These are phyloP conservation scores for Cordyceps javanica DNA, from an alignment of 2,329 filamentous ascomycete species.

Conservation along the genomic window DNA sequence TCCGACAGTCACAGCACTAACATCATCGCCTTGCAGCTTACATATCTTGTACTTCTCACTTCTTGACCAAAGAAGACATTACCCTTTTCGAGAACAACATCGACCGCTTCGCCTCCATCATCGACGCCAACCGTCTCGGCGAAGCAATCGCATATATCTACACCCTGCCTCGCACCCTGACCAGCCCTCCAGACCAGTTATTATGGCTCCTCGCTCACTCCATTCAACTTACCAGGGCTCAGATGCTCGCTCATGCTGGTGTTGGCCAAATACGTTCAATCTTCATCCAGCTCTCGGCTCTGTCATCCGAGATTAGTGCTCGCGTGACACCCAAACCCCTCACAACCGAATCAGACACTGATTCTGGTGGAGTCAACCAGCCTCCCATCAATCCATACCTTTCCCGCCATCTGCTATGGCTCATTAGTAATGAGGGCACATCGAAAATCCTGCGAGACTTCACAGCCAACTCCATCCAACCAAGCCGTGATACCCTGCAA, in stretches of 20 bases:
- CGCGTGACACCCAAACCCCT: slow-evolving; percentile 27
- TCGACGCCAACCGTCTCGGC: slow-evolving; percentile 37
- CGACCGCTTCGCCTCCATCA: slow-evolving; percentile 25
- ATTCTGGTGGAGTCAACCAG: slow-evolving; percentile 25
- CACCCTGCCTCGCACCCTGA: slow-evolving; percentile 18
- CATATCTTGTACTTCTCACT: slow-evolving; percentile 30
- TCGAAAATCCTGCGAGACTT: slow-evolving; percentile 36
- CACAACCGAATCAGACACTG: slow-evolving; percentile 13
- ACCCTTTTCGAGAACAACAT: slow-evolving; percentile 36
- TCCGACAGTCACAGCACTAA: not conserved
- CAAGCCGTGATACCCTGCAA: slow-evolving; percentile 25
- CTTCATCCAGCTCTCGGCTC: slow-evolving; percentile 46
- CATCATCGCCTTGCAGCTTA: slow-evolving; percentile 21
- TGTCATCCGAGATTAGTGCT: slow-evolving; percentile 45
- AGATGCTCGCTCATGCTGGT: slow-evolving; percentile 27
- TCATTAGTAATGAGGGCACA: slow-evolving; percentile 72
- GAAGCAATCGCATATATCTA: slow-evolving; percentile 34
- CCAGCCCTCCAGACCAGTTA: slow-evolving; percentile 34
- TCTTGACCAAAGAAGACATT: slow-evolving; percentile 32
- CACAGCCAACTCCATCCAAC: slow-evolving; percentile 24
- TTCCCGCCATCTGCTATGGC: slow-evolving; percentile 57
- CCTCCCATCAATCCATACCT: slow-evolving; percentile 51
- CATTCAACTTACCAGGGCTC: slow-evolving; percentile 47
- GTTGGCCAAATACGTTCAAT: slow-evolving; percentile 44
- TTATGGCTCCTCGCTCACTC: slow-evolving; percentile 64